Base-by-base conservation (phyloP, 2,329 filamentous ascomycete genomes). In the Domatiomyces catenatus region DNA sequence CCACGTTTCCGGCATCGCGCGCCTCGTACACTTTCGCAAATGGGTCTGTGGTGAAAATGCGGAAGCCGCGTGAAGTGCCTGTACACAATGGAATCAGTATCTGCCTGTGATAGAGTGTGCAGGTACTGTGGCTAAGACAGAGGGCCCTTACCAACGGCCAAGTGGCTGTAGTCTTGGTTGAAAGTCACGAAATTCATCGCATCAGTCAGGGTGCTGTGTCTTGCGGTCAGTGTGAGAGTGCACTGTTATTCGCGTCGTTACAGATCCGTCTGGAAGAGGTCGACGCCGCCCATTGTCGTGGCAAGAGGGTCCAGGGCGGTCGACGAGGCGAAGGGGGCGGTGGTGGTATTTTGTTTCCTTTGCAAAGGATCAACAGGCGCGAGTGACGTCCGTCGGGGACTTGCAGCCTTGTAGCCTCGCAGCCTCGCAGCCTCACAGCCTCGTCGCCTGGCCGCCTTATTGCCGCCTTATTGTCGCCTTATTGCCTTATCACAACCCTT, bases 111-210 rank as follows among this genome's bases (percentile, higher is more conserved):
- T 22, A 15, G 10, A 8, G 17, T 50, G 18, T 28, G 48, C 39
- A 20, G 19, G 43, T 51, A 12, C 45, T 47, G 50, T 28, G 39
- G 48, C 28, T n/a, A n/a, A 49, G 49, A 26, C 19, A 22, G 12
- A 36, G 42, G 10, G 17, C 51, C 69, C 82, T 64, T 74, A 88
- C 87, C 90, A 60, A 98, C 89, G 71, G 90, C 90, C 58, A 98
- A 76, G 68, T 90, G 90, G 76, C 86, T 94, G 73, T 94, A 88
- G 74, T 98, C 92, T 74, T 98, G 92, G 70, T 98, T 98, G 71
- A 96, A 98, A 43, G 90, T 95, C 62, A 98, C 87, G 71, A 94
- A 98, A 70, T 98, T 98, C 73, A 96, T 87, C 47, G 81, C 71
- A 81, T 86, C 86, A 15, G 5, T 39, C 28, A 12, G 10, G 15